These are phyloP conservation scores for Rhododendron ovatum DNA, from an alignment of 148 eudicot species.

Conservation along the genomic window DNA sequence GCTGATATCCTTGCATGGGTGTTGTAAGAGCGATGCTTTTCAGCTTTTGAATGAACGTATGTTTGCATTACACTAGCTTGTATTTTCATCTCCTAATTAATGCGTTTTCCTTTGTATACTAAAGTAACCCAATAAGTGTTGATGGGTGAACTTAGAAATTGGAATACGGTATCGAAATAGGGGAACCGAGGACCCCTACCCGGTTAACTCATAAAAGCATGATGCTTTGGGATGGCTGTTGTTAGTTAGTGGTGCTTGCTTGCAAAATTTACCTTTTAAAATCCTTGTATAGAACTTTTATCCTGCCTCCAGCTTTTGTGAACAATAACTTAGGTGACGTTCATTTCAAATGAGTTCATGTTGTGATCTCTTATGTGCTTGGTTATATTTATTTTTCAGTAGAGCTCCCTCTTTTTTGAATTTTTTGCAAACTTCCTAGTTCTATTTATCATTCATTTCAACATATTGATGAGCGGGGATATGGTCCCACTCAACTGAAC, in stretches of 20 bases:
- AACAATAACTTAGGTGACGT: background rate
- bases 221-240: background rate
- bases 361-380: background rate
- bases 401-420: background rate
- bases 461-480: background rate
- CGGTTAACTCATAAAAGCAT: background rate
- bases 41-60: constrained; percentile 65
- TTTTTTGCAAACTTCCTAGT: background rate
- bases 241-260: background rate
- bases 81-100: background rate
- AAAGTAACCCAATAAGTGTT: background rate
- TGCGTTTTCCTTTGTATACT: background rate
- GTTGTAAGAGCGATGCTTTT: constrained; percentile 52
- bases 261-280: background rate
- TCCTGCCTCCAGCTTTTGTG: background rate
- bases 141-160: background rate
- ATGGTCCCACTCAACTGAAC: background rate
- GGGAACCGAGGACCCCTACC: background rate
- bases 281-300: background rate
- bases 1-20: constrained; percentile 50
- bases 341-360: background rate
- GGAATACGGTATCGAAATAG: background rate
- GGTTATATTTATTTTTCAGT: background rate
- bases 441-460: background rate
- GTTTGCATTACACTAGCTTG: constrained; percentile 12